Evolutionary conservation across 148 eudicot species (phyloP).

Genomic region (Rhododendron vialii): DNA sequence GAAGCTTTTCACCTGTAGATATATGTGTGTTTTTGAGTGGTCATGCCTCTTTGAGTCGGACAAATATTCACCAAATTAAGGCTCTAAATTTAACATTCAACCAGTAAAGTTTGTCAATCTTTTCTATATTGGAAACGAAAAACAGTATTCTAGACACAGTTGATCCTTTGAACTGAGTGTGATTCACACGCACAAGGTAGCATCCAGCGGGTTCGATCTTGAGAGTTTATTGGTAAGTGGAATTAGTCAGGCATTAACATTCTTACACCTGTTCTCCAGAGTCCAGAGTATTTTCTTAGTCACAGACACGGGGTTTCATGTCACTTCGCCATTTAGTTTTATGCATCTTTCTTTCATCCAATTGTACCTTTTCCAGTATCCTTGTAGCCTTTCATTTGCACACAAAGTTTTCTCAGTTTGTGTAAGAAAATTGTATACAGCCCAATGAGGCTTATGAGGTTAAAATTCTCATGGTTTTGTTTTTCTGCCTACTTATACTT

Average conservation of each 20-base stretch:
- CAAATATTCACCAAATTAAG: not conserved
- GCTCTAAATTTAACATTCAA: not conserved
- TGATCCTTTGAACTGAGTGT: not conserved
- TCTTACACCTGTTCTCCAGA: not conserved
- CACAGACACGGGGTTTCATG: not conserved
- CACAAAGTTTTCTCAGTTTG: not conserved
- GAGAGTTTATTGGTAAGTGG: not conserved
- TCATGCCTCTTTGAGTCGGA: not conserved
- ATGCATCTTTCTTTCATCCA: not conserved
- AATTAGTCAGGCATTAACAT: not conserved
- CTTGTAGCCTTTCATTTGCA: not conserved
- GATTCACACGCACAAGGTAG: not conserved
- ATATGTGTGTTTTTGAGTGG: not conserved
- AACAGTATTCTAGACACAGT: not conserved
- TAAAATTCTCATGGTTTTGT: not conserved
- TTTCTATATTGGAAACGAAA: not conserved
- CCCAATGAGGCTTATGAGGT: not conserved
- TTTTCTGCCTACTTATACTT: not conserved
- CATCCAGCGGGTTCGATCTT: not conserved
- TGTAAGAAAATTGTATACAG: not conserved
- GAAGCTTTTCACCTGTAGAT: not conserved
- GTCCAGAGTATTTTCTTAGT: not conserved
- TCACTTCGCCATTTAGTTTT: not conserved
- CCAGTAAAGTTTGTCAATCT: not conserved
- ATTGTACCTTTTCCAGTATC: not conserved